These are phyloP conservation scores for Hansfordia pulvinata DNA, from an alignment of 2,329 filamentous ascomycete species.

Conservation along the genomic window DNA sequence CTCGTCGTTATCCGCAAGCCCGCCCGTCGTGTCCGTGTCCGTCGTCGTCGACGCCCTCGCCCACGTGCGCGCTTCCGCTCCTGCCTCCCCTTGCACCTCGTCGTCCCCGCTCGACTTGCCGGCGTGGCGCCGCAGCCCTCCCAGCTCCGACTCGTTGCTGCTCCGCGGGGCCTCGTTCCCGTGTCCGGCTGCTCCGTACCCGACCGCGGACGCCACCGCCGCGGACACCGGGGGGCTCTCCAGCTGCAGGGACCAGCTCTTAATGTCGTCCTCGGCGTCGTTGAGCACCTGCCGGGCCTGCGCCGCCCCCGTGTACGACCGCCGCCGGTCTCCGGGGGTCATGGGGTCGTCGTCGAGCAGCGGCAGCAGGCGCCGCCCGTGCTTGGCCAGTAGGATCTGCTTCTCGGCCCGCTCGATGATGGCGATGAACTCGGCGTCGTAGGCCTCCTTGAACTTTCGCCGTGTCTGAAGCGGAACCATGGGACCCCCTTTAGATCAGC, in stretches of 20 bases:
- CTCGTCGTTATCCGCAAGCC: too few species aligned
- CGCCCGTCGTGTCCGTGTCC: too few species aligned
- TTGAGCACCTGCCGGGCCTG: slow-evolving; percentile 78
- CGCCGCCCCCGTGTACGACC: slow-evolving; percentile 49
- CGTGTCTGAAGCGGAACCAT: slow-evolving; percentile 48
- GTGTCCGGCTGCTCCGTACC: too few species aligned
- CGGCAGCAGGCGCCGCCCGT: slow-evolving; percentile 72
- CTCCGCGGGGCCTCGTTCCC: too few species aligned
- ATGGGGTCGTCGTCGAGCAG: slow-evolving; percentile 83
- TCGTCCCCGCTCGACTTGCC: too few species aligned
- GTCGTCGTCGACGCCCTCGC: too few species aligned
- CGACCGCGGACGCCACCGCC: not conserved
- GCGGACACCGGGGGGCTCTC: slow-evolving; percentile 14
- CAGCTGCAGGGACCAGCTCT: slow-evolving; percentile 49
- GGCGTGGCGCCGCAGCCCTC: too few species aligned
- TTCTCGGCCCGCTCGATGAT: slow-evolving; percentile 95
- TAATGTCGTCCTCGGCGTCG: slow-evolving; percentile 81
- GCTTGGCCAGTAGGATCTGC: slow-evolving; percentile 84
- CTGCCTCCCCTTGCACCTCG: too few species aligned
- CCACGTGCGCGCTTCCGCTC: too few species aligned
- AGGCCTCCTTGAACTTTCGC: slow-evolving; percentile 92
- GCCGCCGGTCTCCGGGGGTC: slow-evolving; percentile 67
- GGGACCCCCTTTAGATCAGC: too few species aligned
- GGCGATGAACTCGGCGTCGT: slow-evolving; percentile 74
- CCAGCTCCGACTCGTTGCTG: not conserved